Evolutionary conservation across 352 stramenopile genomes (phyloP).

Genomic region (Phytophthora syringae): DNA sequence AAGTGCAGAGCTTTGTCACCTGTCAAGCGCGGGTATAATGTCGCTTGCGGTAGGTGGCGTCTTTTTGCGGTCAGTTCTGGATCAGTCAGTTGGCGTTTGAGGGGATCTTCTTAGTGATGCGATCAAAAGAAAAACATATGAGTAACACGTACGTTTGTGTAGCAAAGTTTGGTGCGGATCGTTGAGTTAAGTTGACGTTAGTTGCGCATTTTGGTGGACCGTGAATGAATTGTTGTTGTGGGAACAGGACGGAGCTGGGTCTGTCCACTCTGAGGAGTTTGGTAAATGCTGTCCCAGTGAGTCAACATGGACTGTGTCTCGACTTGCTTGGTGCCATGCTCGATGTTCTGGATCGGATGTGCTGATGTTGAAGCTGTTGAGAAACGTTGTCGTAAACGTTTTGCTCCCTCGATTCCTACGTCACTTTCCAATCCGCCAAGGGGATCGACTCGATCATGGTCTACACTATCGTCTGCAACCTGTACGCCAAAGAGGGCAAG

Average conservation of each 20-base stretch:
- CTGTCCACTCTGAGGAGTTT: too few relatives aligned
- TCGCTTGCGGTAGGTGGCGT: background rate
- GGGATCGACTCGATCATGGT: slow-evolving; percentile 22
- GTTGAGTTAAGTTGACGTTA: background rate
- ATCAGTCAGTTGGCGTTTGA: slow-evolving; percentile 1
- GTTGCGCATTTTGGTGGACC: too few relatives aligned
- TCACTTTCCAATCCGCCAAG: slow-evolving; percentile 20
- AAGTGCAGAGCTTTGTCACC: background rate
- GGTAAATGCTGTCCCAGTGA: background rate
- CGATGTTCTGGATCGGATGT: background rate
- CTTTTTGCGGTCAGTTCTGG: background rate
- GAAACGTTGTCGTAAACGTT: slow-evolving; percentile 31
- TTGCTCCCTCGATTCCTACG: background rate
- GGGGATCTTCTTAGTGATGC: slow-evolving; percentile 4
- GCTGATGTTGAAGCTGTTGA: slow-evolving; percentile 15
- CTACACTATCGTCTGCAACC: slow-evolving; percentile 32
- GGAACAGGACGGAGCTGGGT: too few relatives aligned
- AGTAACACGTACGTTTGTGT: slow-evolving; percentile 15
- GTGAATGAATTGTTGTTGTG: too few relatives aligned
- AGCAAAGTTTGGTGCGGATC: background rate
- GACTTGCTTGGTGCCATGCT: too few relatives aligned
- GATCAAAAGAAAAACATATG: slow-evolving; percentile 1
- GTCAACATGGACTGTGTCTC: background rate
- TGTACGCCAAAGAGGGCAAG: slow-evolving; percentile 35
- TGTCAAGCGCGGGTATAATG: background rate